Conservation (phyloP, 495 filamentous ascomycete genomes). For the Hypomontagnella monticulosa region DNA sequence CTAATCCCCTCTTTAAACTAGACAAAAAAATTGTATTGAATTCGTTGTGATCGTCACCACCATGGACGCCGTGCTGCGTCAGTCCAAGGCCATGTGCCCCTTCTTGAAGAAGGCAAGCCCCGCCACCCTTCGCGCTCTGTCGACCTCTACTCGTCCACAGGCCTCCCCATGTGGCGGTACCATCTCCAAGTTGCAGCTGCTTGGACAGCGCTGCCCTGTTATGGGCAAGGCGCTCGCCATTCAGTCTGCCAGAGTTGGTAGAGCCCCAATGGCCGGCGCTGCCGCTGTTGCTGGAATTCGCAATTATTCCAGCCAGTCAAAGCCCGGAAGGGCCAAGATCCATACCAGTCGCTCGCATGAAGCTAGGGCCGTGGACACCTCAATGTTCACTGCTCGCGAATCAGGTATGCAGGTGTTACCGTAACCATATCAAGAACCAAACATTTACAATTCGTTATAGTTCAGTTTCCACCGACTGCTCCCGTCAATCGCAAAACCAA, state of each 20-base stretch:
- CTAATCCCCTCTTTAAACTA: constrained; percentile 11
- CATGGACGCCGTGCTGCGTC: constrained; percentile 95
- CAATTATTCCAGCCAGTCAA: constrained; percentile 56
- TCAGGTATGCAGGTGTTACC: constrained; percentile 57
- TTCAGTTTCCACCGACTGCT: constrained; percentile 51
- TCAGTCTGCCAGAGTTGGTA: constrained; percentile 69
- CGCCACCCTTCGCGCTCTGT: constrained; percentile 85
- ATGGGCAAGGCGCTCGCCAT: constrained; percentile 98
- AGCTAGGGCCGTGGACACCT: constrained; percentile 73
- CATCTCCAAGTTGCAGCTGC: constrained; percentile 96
- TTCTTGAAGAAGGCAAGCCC: constrained; percentile 96
- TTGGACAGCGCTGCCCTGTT: constrained; percentile 94
- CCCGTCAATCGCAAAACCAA: constrained; percentile 50
- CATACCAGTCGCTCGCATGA: constrained; percentile 80
- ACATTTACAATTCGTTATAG: constrained; percentile 44
- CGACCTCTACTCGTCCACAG: constrained; percentile 76
- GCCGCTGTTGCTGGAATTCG: constrained; percentile 57
- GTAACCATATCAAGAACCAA: neutral
- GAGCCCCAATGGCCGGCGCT: constrained; percentile 44
- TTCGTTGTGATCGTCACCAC: constrained; percentile 52
- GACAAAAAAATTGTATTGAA: constrained; percentile 5
- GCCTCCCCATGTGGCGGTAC: constrained; percentile 83
- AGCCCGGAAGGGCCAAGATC: constrained; percentile 71
- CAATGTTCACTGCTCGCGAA: constrained; percentile 65
- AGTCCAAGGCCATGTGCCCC: constrained; percentile 94